Evolutionary conservation across 306 rosid species (phyloP), one percentile per base, ranked within the genome.

Genomic region (Cucurbita maxima): DNA sequence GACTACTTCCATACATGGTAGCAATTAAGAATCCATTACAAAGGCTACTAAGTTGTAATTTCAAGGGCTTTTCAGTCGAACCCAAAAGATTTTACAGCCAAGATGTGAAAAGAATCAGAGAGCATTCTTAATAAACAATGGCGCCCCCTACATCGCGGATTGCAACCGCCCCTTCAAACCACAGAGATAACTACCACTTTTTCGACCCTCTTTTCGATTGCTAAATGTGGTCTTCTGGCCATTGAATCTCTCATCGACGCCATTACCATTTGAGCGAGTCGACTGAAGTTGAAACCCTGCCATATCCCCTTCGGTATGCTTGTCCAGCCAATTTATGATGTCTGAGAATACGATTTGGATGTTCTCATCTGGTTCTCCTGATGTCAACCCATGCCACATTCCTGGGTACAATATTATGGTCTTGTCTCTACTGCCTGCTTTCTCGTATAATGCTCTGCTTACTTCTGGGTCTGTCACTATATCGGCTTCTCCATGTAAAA

Each of bases 401-500:
- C 89, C 95, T 1, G 90, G 88, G 73, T 89, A 92, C 77, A 92
- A 41, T 67, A 84, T 85, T 41, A 92, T 79, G 60, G 92, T 89
- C 85, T 88, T 92, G 78, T 92, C 97, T 53, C 11, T 58, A 83
- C 95, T 92, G 79, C 95, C 81, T 8, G 97, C 91, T 76, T 62
- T 69, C 53, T 85, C 84, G 75, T 89, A 85, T 30, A 92, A 36
- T 62, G 86, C 94, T 72, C 83, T 89, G 84, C 97, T 92, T 47
- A 92, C 87, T 85, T 92, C 96, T 74, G 96, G 99, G 81, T 94
- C 99, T 19, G 96, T 91, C n/a, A 94, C 92, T 54, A 43, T 89
- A 67, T 91, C 99, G n/a, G 86, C 85, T 71, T 85, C 97, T 51
- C 99, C 99, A 53, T 94, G 97, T 77, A 94, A 75, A 5, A 91